Base-by-base conservation (phyloP, 352 stramenopile genomes). In the Albugo laibachii region DNA sequence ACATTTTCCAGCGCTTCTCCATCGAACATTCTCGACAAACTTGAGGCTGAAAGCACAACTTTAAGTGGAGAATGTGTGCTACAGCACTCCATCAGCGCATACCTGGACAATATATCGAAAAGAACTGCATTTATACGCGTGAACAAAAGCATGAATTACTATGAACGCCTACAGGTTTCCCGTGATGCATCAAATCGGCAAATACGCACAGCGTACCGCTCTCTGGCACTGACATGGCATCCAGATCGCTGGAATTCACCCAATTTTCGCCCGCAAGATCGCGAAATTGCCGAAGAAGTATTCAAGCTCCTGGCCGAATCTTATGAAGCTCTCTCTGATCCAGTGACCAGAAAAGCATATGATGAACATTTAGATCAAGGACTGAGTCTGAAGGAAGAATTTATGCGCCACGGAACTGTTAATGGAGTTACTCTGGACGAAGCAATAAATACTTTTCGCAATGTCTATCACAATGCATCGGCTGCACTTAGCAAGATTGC, bases 231-330 rank as follows among this genome's bases (percentile, higher is more conserved):
- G n/a, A 86, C 85, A 48, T 92, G 79, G 79, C 79, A 92, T 49
- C 76, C 79, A 4, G 79, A 92, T 54, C 74, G 76, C 4, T 89
- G 72, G 73, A 69, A 65, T n/a, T 51, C 70, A 4, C 3, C 24
- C 24, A 31, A 31, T 8, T 31, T 31, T 31, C 24, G 24, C 24
- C 24, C 24, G 24, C 55, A 73, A 20, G 76, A 89, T 48, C 61
- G 75, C 42, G 58, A 77, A 13, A 74, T 71, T 16, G 76, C 74
- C 8, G 76, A 88, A 38, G 58, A 79, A 34, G 65, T 83, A 14
- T 92, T 92, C 46, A 92, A 92, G 49, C 49, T 92, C 5, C 53
- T 89, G 14, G 79, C 79, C 12, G 79, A 89, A 54, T 69, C 79
- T 6, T 88, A 92, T 38, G 78, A 92, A 52, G 68, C 85, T 14